Conservation (phyloP, 2,329 filamentous ascomycete species). For the Fusarium sp. region DNA sequence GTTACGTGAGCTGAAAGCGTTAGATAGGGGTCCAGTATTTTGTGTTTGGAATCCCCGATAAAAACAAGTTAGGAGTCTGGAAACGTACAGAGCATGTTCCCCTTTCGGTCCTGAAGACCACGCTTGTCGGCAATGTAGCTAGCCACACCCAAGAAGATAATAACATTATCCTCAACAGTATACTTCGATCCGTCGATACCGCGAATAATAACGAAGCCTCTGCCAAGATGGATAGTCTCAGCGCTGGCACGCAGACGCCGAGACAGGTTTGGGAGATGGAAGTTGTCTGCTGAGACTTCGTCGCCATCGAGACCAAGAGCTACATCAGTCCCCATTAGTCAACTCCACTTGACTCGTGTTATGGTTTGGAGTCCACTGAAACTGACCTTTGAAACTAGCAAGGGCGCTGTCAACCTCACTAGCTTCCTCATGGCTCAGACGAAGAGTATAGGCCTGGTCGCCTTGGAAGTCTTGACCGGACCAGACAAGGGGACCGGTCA, state of each 20-base stretch:
- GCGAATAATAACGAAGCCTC: constrained; percentile 65
- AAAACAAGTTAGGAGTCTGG: neutral
- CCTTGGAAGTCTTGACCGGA: constrained; percentile 39
- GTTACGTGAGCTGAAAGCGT: constrained; percentile 58
- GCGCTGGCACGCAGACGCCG: constrained; percentile 51
- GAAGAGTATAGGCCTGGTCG: constrained; percentile 25
- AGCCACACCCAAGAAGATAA: constrained; percentile 67
- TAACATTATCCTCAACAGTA: constrained; percentile 63
- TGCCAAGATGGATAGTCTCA: constrained; percentile 53
- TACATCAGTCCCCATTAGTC: constrained; percentile 25
- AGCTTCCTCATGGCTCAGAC: constrained; percentile 32
- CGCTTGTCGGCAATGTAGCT: constrained; percentile 66
- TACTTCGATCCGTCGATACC: constrained; percentile 62
- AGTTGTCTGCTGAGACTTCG: constrained; percentile 48
- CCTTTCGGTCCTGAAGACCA: constrained; percentile 61
- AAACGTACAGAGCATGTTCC: constrained; percentile 59
- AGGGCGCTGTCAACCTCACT: constrained; percentile 43
- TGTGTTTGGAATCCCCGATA: neutral
- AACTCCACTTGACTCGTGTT: neutral
- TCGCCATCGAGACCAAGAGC: constrained; percentile 36
- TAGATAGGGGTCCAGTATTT: constrained; percentile 13
- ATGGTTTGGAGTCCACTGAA: neutral
- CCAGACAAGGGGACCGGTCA: constrained; percentile 43
- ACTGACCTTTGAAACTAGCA: constrained; percentile 45
- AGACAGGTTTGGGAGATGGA: constrained; percentile 54